Conservation (phyloP, 345 rosid species). For the Murraya koenigii region DNA sequence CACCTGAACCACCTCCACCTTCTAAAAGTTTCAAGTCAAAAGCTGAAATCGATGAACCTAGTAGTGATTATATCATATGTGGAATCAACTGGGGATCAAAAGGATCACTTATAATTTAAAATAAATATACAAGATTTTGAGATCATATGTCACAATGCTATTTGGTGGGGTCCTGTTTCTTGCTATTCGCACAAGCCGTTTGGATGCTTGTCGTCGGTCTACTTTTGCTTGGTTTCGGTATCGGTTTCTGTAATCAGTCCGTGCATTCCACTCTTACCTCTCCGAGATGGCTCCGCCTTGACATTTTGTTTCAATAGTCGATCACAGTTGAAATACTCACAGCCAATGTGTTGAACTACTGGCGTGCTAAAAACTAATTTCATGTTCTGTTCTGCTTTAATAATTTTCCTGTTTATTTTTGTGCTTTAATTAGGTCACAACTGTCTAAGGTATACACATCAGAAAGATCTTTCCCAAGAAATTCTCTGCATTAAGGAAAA, state of each 20-base stretch:
- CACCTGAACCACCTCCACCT: no score
- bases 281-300: conserved; percentile 97
- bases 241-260: conserved; percentile 94
- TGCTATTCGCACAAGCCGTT: conserved; percentile 59
- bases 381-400: background rate
- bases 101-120: no score
- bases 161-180: conserved; percentile 78
- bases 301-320: conserved; percentile 87
- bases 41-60: no score
- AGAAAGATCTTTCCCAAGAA: background rate
- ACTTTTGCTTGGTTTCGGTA: conserved; percentile 89
- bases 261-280: conserved; percentile 71
- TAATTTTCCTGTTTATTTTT: background rate
- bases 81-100: no score
- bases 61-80: no score
- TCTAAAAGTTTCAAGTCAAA: no score
- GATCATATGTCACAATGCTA: conserved; percentile 37
- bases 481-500: background rate
- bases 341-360: conserved; percentile 75
- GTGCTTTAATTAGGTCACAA: no score
- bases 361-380: background rate
- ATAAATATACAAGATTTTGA: no score
- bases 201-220: conserved; percentile 94
- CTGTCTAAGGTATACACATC: background rate
- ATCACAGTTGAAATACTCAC: conserved; percentile 82